These are phyloP conservation scores for Lasiodiplodia hormozganensis DNA, from an alignment of 2,329 filamentous ascomycete genomes.

Conservation along the genomic window DNA sequence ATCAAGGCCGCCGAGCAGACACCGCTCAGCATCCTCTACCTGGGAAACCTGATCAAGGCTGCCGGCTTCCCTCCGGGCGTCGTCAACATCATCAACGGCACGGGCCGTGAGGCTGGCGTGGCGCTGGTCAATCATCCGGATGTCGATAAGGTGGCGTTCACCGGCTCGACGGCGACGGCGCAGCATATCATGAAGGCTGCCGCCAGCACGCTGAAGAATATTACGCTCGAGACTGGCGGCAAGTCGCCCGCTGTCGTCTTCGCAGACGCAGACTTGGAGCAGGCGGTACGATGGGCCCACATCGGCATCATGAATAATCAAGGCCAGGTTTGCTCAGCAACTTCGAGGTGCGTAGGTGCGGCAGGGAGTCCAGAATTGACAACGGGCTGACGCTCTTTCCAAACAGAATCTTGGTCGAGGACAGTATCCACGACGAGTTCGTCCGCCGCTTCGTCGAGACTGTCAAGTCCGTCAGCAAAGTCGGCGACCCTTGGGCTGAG, in stretches of 20 bases:
- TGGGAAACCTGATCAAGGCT: conserved; percentile 60
- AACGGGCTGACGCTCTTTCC: no score
- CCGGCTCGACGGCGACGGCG: conserved; percentile 65
- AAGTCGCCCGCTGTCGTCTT: conserved; percentile 67
- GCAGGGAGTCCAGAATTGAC: no score
- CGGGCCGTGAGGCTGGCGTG: conserved; percentile 64
- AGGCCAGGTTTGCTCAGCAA: conserved; percentile 54
- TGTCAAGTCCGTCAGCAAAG: conserved; percentile 42
- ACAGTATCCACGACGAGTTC: conserved; percentile 65
- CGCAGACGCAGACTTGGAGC: conserved; percentile 58
- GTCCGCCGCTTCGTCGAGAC: conserved; percentile 52
- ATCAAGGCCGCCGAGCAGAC: conserved; percentile 64
- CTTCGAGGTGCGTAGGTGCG: conserved; percentile 50
- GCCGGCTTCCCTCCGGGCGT: conserved; percentile 64
- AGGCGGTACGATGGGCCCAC: conserved; percentile 46
- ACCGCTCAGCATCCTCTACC: conserved; percentile 55
- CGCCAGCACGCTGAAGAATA: conserved; percentile 63
- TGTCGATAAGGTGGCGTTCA: conserved; percentile 69
- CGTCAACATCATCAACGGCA: conserved; percentile 63
- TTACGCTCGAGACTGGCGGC: conserved; percentile 66
- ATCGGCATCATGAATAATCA: conserved; percentile 59
- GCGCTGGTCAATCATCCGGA: conserved; percentile 64
- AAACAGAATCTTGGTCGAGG: conserved; percentile 61
- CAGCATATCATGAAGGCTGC: conserved; percentile 64
- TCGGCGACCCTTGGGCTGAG: conserved; percentile 40